A percentile compares a stretch with the other conserved stretches of the same genome.
These are phyloP conservation scores for Penicillium manginii DNA, from an alignment of 495 filamentous ascomycete species.

Conservation along the genomic window DNA sequence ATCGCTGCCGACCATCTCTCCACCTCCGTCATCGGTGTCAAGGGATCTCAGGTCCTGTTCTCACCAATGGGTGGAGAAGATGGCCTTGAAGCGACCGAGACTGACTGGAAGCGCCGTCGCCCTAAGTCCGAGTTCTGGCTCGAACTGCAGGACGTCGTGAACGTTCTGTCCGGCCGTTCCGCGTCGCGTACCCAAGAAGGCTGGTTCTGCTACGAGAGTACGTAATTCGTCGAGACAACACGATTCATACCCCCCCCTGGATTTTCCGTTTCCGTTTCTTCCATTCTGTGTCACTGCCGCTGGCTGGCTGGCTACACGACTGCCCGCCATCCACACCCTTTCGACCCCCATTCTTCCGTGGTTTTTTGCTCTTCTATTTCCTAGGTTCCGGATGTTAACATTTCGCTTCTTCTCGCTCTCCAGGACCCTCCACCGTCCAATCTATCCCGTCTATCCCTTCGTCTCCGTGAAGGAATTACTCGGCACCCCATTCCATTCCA, in stretches of 20 bases:
- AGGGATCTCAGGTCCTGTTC: slow-evolving; percentile 86
- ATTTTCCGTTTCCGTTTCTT: not conserved
- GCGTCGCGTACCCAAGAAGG: slow-evolving; percentile 19
- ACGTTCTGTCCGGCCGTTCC: slow-evolving; percentile 78
- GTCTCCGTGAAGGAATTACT: slow-evolving; percentile 21
- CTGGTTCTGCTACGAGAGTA: slow-evolving; percentile 42
- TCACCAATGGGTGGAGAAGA: slow-evolving; percentile 67
- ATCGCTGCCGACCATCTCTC: slow-evolving; percentile 73
- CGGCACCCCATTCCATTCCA: slow-evolving; percentile 10
- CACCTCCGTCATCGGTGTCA: slow-evolving; percentile 85
- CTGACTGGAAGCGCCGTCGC: slow-evolving; percentile 88
- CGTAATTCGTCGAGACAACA: slow-evolving; percentile 22
- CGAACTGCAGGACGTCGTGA: slow-evolving; percentile 76
- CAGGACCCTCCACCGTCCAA: slow-evolving; percentile 27
- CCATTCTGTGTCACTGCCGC: not conserved
- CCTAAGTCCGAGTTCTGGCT: slow-evolving; percentile 89
- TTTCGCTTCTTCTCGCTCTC: slow-evolving; percentile 5
- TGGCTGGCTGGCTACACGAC: not conserved
- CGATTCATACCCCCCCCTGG: not conserved
- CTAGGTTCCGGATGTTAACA: slow-evolving; percentile 21
- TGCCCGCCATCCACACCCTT: not conserved
- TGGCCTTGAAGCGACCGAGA: slow-evolving; percentile 78
- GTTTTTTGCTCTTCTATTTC: not conserved
- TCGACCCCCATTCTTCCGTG: not conserved
- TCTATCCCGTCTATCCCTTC: slow-evolving; percentile 27